phyloP scores from a whole-genome alignment of 1,139 yeast genomes.

The Blastobotrys aristatus region DNA sequence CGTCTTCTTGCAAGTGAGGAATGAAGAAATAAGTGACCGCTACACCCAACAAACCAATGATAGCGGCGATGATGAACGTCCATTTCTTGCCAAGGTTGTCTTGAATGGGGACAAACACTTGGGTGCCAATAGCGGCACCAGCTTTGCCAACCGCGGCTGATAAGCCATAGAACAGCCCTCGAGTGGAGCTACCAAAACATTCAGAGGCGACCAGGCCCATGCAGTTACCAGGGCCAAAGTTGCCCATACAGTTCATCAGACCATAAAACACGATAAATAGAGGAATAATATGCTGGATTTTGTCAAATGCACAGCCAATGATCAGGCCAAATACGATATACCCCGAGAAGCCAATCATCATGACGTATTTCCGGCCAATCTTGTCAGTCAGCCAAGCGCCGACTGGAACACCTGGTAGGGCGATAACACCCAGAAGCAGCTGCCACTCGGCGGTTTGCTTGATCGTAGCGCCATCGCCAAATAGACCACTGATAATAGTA shows the following conservation, averaged over 20 bases:
- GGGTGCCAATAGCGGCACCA: slow-evolving; percentile 51
- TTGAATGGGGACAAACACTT: slow-evolving; percentile 43
- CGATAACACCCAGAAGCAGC: slow-evolving; percentile 46
- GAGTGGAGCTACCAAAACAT: slow-evolving; percentile 65
- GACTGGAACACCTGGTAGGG: slow-evolving; percentile 55
- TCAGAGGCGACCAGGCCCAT: slow-evolving; percentile 67
- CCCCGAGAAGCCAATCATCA: slow-evolving; percentile 55
- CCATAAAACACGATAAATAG: slow-evolving; percentile 57
- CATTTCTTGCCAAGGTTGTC: slow-evolving; percentile 39
- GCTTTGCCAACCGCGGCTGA: slow-evolving; percentile 52
- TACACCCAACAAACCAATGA: slow-evolving; percentile 64
- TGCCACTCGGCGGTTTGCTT: slow-evolving; percentile 55
- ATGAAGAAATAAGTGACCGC: slow-evolving; percentile 54
- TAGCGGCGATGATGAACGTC: slow-evolving; percentile 61
- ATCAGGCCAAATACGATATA: slow-evolving; percentile 56
- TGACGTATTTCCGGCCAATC: slow-evolving; percentile 54
- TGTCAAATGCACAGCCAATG: slow-evolving; percentile 51
- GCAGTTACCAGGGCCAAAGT: slow-evolving; percentile 73
- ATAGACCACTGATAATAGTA: slow-evolving; percentile 47
- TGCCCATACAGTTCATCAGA: slow-evolving; percentile 54
- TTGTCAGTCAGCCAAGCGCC: slow-evolving; percentile 52
- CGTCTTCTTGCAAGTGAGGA: slow-evolving; percentile 64
- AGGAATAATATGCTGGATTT: slow-evolving; percentile 46
- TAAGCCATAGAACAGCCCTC: slow-evolving; percentile 59
- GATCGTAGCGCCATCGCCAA: slow-evolving; percentile 38